Percentiles rank a stretch among this genome's conserved stretches.
phyloP scores from a whole-genome alignment of 495 filamentous ascomycete genomes.

The Filosporella fistucella region DNA sequence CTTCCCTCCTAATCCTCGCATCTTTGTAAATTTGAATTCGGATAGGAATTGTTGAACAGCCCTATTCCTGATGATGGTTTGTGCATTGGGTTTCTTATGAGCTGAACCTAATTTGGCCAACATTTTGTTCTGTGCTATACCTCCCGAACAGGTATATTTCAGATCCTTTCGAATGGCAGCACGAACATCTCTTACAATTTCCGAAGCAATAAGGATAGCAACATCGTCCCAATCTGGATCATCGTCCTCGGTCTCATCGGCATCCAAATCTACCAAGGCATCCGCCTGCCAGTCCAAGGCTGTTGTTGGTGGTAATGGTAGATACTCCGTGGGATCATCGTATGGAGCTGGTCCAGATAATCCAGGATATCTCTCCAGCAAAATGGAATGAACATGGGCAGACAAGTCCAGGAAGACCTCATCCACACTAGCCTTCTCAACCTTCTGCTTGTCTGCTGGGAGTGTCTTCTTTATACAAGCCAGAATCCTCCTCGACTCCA shows the following conservation, averaged over 20 bases:
- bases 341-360: conserved; percentile 57
- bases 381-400: conserved; percentile 67
- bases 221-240: conserved; percentile 97
- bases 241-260: conserved; percentile 66
- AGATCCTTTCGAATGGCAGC: conserved; percentile 59
- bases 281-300: conserved; percentile 80
- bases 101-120: conserved; percentile 88
- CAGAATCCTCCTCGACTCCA: conserved; percentile 79
- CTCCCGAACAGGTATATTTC: conserved; percentile 86
- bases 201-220: conserved; percentile 76
- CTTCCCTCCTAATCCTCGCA: conserved; percentile 94
- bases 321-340: conserved; percentile 63
- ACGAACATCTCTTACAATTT: conserved; percentile 79
- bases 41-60: conserved; percentile 77
- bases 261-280: conserved; percentile 70
- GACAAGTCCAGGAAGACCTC: conserved; percentile 94
- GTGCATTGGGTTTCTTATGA: conserved; percentile 88
- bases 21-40: conserved; percentile 91
- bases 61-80: conserved; percentile 84
- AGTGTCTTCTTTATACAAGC: conserved; percentile 74
- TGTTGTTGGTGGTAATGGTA: conserved; percentile 71
- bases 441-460: conserved; percentile 53
- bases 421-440: conserved; percentile 88
- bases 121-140: conserved; percentile 89
- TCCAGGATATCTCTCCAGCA: conserved; percentile 77